Base-by-base conservation (phyloP, 2,329 filamentous ascomycete species). In the Hypomyces perniciosus region DNA sequence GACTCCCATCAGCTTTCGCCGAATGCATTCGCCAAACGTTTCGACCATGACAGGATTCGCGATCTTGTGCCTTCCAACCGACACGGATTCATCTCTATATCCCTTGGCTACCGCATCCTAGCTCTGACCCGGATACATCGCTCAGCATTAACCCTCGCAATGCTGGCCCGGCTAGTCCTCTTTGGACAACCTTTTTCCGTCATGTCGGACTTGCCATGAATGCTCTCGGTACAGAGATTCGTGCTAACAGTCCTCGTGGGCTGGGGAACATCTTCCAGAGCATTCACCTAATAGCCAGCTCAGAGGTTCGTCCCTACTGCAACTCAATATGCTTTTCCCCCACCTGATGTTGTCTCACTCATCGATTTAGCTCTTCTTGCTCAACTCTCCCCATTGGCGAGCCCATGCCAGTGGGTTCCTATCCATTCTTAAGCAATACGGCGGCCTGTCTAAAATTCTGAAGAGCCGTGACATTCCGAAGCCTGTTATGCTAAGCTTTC, bases 171-270 rank as follows among this genome's bases (percentile, higher is more conserved):
- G 50, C 40, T 12, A 45, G 20, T 8, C 34, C 43, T 41, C 37
- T 51, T 2, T 51, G 50, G 50, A 9, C 44, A 12, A 41, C 30
- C 27, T 51, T 51, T 13, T 51, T 47, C 33, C 44, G 41, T 3
- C 44, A 51, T 27, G n/a, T 51, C 12, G 44, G 50, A 20, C 40
- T 47, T 27, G 44, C 50, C 31, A 27, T 51, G 10, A n/a, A 37
- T 8, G 38, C 50, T 4, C 27, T 51, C 4, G 44, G 44, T 34
- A 20, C 47, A 5, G 50, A 51, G 34, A 46, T 51, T 27, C 39
- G 44, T 8, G 12, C 27, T 6, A n/a, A 43, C n/a, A 10, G 26
- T 4, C 13, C 33, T 5, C 8, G 13, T 20, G 34, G 31, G 26
- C 27, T 38, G 12, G 29, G 29, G 9, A 43, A 47, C 9, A 30